Evolutionary conservation across 345 rosid genomes (phyloP).

Genomic region (Eucalyptus marginata): DNA sequence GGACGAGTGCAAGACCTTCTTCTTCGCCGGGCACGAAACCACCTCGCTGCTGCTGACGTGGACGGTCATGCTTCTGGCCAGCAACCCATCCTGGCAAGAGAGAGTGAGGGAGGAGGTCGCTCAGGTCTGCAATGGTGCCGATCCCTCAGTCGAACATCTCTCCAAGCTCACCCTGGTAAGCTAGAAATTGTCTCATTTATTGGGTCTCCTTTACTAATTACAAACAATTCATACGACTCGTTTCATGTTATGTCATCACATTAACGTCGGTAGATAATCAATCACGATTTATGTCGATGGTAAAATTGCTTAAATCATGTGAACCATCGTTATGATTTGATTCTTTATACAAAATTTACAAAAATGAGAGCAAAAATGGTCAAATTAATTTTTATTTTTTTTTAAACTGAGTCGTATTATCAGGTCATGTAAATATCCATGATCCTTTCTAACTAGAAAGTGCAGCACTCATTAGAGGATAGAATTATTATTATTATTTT

Average conservation of each 20-base stretch:
- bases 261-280: background rate
- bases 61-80: constrained; percentile 83
- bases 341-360: background rate
- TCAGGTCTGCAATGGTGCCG: constrained; percentile 51
- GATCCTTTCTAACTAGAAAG: background rate
- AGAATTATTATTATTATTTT: background rate
- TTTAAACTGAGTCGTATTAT: background rate
- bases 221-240: background rate
- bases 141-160: constrained; percentile 62
- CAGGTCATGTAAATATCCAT: background rate
- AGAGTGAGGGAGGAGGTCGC: constrained; percentile 52
- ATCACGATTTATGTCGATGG: no score
- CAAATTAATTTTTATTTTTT: background rate
- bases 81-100: constrained; percentile 84
- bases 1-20: constrained; percentile 98
- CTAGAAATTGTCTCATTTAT: background rate
- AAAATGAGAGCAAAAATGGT: background rate
- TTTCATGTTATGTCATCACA: background rate
- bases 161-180: constrained; percentile 63
- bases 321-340: background rate
- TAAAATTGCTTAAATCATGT: no score
- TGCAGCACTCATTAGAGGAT: background rate
- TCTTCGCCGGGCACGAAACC: constrained; percentile 96
- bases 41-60: constrained; percentile 85
- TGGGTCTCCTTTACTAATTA: background rate